Evolutionary conservation across 192 early-diverging fungal genomes (phyloP), one percentile per base, ranked within the genome.

Genomic region (Chytriomyces hyalinus): DNA sequence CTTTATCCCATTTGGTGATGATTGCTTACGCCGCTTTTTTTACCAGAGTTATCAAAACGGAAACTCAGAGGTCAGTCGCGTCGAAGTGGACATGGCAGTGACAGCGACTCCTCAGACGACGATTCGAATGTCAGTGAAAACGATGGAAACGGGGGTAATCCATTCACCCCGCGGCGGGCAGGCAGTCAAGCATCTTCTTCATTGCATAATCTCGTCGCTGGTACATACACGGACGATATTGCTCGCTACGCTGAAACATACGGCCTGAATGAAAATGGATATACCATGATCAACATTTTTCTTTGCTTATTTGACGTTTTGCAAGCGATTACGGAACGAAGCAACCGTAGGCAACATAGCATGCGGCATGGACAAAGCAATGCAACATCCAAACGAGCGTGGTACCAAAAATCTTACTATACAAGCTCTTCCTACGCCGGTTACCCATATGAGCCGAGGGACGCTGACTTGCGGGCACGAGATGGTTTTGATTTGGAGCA

Each of bases 201-300:
- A n/a, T 57, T 20, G 15, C 53, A 20, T 57, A 36, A 36, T 36
- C 36, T 36, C 0, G 53, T 20, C 13, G 53, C 13, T 20, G 20
- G 20, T 57, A 57, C 53, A 8, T 67, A 67, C 44, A 67, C 65
- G 10, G 8, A 8, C 65, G 65, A 67, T 67, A 67, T 67, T 43
- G 22, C 43, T 13, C 43, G n/a, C 11, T 67, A 67, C 46, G 15
- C 65, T 10, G 28, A 15, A 13, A 20, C 20, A 22, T 67, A 67
- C 22, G 65, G 65, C 65, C 13, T 67, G 17, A 13, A 11, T 46
- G 1, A 15, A 36, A 28, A 67, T 36, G 65, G 65, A 17, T 46
- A 67, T 1, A 67, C 65, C 65, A 67, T 67, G 17, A 67, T 67
- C 65, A 67, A 67, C 65, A 20, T 67, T 11, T 67, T 67, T 26